Base-by-base conservation (phyloP, 1,139 yeast species). In the Blastobotrys malaysiensis region DNA sequence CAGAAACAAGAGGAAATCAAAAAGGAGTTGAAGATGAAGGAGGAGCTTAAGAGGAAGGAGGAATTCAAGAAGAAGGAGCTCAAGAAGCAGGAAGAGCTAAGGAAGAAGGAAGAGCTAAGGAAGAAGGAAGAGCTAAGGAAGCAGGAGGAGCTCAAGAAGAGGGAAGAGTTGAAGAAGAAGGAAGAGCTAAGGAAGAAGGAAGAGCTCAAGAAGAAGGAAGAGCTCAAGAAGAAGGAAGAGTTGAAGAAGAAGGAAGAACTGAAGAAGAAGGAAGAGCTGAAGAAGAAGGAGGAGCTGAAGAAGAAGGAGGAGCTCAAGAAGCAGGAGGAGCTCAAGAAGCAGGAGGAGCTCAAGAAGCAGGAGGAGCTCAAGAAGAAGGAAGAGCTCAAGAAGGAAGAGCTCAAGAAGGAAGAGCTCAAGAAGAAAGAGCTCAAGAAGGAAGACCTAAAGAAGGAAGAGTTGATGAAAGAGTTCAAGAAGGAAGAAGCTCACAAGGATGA, bases 111-210 rank as follows among this genome's bases (percentile, higher is more conserved):
- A n/a, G n/a, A n/a, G n/a, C n/a, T n/a, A n/a, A n/a, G n/a, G n/a
- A n/a, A n/a, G n/a, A n/a, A n/a, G n/a, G n/a, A n/a, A n/a, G n/a
- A n/a, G n/a, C n/a, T n/a, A n/a, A n/a, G n/a, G n/a, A n/a, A n/a
- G n/a, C n/a, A n/a, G n/a, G n/a, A n/a, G n/a, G n/a, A n/a, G n/a
- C n/a, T 36, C 51, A 49, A 36, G 54, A 50, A 14, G 58, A 50
- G n/a, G 51, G 43, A n/a, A 55, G 49, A 36, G 54, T 47, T n/a
- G 55, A 48, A 43, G 52, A 50, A 7, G 44, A 48, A 13, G 52
- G 39, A 20, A 50, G 44, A 11, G 31, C 18, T 13, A 50, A 46
- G 9, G 31, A 43, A 9, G 43, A 46, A n/a, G 46, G 31, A 26
- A 50, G 46, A 11, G 20, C 39, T 21, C 50, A 49, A 9, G 44